Evolutionary conservation across 768 basidiomycete genomes (phyloP).

Genomic region (Suillus variegatus): DNA sequence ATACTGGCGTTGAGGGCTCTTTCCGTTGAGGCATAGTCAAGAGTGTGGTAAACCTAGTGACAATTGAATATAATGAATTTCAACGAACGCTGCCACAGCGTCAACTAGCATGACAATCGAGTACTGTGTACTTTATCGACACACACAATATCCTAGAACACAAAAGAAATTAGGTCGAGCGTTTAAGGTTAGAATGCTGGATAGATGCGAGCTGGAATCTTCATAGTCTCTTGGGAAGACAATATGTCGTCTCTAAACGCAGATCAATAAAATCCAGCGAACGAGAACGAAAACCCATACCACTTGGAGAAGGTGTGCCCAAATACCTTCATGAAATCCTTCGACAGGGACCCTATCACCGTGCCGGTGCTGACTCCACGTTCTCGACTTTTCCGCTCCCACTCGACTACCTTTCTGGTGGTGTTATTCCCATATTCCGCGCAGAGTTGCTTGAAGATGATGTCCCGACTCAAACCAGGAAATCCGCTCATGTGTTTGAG

Average conservation of each 20-base stretch:
- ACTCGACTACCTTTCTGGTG: neutral
- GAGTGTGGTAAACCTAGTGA: neutral
- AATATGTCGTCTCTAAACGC: neutral
- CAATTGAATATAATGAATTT: neutral
- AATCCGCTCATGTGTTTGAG: conserved; percentile 16
- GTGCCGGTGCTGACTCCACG: neutral
- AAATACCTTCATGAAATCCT: neutral
- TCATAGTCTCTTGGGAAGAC: neutral
- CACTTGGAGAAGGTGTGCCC: neutral
- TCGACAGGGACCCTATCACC: neutral
- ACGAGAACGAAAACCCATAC: neutral
- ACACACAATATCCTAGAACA: neutral
- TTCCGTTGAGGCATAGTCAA: neutral
- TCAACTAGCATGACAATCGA: neutral
- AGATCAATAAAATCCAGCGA: neutral
- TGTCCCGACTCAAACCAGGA: conserved; percentile 19
- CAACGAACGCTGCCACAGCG: neutral
- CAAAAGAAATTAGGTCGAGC: neutral
- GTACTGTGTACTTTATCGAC: neutral
- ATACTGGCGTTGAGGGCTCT: conserved; percentile 37
- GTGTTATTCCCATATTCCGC: neutral
- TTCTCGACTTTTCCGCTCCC: neutral
- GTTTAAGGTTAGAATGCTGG: neutral
- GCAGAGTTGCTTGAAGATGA: neutral
- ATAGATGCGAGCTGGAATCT: neutral